A percentile compares a stretch with the other conserved stretches of the same genome.
These are phyloP conservation scores for Mrakia blollopis DNA, from an alignment of 768 basidiomycete genomes.

Conservation along the genomic window DNA sequence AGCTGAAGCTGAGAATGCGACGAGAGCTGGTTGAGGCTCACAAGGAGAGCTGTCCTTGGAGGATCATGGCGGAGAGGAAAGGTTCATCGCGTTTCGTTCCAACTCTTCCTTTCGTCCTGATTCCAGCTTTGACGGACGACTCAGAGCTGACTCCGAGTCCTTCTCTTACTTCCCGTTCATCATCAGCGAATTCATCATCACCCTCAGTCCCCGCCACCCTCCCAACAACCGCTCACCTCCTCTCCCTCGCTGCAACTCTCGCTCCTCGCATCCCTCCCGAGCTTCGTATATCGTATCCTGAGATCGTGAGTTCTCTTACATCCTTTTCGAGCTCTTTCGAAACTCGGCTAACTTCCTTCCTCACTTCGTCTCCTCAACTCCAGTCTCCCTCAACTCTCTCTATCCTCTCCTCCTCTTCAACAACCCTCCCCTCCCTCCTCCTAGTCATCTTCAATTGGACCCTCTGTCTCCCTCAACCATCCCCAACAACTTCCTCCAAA, in stretches of 20 bases:
- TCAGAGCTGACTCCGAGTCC: no score
- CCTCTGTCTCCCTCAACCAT: neutral
- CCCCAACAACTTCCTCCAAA: neutral
- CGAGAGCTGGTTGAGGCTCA: slow-evolving; percentile 20
- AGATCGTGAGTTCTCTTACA: neutral
- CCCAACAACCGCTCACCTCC: neutral
- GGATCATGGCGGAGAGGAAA: neutral
- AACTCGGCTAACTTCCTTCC: neutral
- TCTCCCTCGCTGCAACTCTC: neutral
- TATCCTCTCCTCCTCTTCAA: neutral
- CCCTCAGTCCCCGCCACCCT: neutral
- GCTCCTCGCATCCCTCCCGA: neutral
- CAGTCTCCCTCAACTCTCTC: neutral
- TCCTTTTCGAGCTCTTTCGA: neutral
- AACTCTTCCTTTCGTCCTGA: neutral
- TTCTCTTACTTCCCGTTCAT: neutral
- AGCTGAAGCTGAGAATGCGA: slow-evolving; percentile 7
- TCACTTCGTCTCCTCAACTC: no score
- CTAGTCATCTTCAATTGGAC: slow-evolving; percentile 2
- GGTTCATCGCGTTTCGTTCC: neutral
- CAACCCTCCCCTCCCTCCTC: neutral
- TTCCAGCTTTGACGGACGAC: neutral
- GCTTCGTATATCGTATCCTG: slow-evolving; percentile 2
- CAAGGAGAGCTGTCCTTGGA: slow-evolving; percentile 20
- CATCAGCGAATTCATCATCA: neutral